phyloP scores from a whole-genome alignment of 352 stramenopile species.

The Peronospora belbahrii region DNA sequence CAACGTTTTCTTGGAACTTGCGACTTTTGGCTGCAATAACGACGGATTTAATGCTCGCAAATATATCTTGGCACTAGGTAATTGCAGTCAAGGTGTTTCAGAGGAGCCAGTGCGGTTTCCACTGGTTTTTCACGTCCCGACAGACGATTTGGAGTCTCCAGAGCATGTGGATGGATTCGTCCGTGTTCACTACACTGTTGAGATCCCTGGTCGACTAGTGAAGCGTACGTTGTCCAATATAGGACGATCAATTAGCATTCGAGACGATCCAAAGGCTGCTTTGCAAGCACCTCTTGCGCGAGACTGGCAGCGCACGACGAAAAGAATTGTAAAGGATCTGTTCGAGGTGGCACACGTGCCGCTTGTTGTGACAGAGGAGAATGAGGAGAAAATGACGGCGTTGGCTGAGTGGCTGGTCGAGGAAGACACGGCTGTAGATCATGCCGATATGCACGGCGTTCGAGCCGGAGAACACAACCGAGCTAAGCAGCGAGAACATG shows the following conservation, averaged over 20 bases:
- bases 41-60: constrained; percentile 48
- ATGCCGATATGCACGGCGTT: constrained; percentile 26
- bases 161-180: constrained; percentile 19
- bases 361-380: constrained; percentile 14
- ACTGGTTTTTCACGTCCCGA: constrained; percentile 48
- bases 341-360: constrained; percentile 52
- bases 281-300: constrained; percentile 43
- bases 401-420: constrained; percentile 50
- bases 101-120: constrained; percentile 39
- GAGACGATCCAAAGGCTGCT: constrained; percentile 25
- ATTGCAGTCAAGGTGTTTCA: constrained; percentile 1
- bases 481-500: constrained; percentile 30
- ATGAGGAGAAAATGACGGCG: constrained; percentile 20
- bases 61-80: constrained; percentile 34
- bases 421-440: constrained; percentile 28
- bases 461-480: constrained; percentile 37
- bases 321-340: constrained; percentile 49
- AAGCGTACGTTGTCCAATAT: constrained; percentile 44
- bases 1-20: constrained; percentile 68
- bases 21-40: constrained; percentile 58
- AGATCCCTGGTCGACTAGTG: constrained; percentile 44
- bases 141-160: constrained; percentile 4
- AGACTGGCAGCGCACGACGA: constrained; percentile 62
- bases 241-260: constrained; percentile 11
- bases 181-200: constrained; percentile 35